phyloP scores from a whole-genome alignment of 2,329 filamentous ascomycete genomes.

The Penicillium psychrosexuale region DNA sequence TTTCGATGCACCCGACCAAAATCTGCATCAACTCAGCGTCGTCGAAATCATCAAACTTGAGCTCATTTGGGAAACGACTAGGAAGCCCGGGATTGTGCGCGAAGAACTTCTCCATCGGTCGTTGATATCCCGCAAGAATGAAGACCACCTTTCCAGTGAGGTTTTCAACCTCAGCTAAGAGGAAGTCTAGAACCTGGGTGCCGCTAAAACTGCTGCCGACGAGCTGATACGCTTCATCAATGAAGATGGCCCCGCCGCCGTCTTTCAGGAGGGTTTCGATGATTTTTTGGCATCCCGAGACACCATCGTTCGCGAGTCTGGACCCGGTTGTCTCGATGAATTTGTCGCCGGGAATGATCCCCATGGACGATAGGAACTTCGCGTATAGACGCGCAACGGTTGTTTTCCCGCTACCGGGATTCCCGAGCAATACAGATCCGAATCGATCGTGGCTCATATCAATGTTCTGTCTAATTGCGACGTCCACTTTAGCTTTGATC shows the following conservation, averaged over 20 bases:
- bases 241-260: slow-evolving; percentile 68
- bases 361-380: slow-evolving; percentile 60
- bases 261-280: slow-evolving; percentile 55
- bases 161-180: slow-evolving; percentile 72
- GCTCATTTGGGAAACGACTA: slow-evolving; percentile 63
- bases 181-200: slow-evolving; percentile 62
- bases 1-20: slow-evolving; percentile 53
- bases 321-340: slow-evolving; percentile 70
- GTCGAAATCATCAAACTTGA: slow-evolving; percentile 67
- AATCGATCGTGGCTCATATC: slow-evolving; percentile 59
- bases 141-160: slow-evolving; percentile 67
- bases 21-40: slow-evolving; percentile 65
- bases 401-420: slow-evolving; percentile 76
- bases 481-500: slow-evolving; percentile 64
- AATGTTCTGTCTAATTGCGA: slow-evolving; percentile 54
- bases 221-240: slow-evolving; percentile 77
- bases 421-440: slow-evolving; percentile 63
- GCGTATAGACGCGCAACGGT: slow-evolving; percentile 71
- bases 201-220: slow-evolving; percentile 57
- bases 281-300: slow-evolving; percentile 56
- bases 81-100: slow-evolving; percentile 68
- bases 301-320: slow-evolving; percentile 60
- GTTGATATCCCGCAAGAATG: slow-evolving; percentile 69
- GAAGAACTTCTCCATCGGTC: slow-evolving; percentile 74
- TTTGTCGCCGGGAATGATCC: slow-evolving; percentile 57